Evolutionary conservation across 345 rosid species (phyloP).

Genomic region (Dipteronia sinensis): DNA sequence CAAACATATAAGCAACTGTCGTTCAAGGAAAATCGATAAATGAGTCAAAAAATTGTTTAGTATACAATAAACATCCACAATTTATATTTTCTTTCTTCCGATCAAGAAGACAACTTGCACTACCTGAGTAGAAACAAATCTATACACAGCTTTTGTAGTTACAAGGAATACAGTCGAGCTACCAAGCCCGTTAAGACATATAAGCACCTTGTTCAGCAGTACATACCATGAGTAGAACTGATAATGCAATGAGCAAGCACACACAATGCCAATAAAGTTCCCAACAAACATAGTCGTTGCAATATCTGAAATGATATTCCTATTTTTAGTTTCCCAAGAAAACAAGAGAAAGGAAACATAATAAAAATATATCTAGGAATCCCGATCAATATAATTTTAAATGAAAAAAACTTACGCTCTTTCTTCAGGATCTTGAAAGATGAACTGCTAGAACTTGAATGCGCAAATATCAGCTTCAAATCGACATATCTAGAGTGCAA

Average conservation of each 20-base stretch:
- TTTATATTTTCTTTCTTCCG: not conserved
- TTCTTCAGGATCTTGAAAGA: conserved; percentile 45
- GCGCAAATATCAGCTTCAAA: conserved; percentile 35
- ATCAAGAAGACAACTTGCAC: not conserved
- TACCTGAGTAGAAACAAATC: not conserved
- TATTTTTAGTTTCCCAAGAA: conserved; percentile 16
- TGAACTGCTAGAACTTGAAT: conserved; percentile 35
- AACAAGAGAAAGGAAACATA: conserved; percentile 3
- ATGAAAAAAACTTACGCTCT: conserved; percentile 59
- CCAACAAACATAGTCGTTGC: conserved; percentile 73
- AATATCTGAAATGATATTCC: conserved; percentile 57
- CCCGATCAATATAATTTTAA: not conserved
- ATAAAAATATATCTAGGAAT: not conserved
- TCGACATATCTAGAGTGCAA: conserved; percentile 47
- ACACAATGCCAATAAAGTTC: conserved; percentile 86
- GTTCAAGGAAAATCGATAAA: not conserved
- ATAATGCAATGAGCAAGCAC: conserved; percentile 94
- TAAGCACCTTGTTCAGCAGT: not conserved
- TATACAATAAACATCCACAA: not conserved
- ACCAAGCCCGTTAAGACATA: not conserved
- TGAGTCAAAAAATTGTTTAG: not conserved
- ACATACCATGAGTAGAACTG: conserved; percentile 95
- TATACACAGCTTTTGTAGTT: not conserved
- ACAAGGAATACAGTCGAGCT: not conserved
- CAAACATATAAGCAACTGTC: not conserved